Base-by-base conservation (phyloP, 768 basidiomycete species). In the Russula sp. region DNA sequence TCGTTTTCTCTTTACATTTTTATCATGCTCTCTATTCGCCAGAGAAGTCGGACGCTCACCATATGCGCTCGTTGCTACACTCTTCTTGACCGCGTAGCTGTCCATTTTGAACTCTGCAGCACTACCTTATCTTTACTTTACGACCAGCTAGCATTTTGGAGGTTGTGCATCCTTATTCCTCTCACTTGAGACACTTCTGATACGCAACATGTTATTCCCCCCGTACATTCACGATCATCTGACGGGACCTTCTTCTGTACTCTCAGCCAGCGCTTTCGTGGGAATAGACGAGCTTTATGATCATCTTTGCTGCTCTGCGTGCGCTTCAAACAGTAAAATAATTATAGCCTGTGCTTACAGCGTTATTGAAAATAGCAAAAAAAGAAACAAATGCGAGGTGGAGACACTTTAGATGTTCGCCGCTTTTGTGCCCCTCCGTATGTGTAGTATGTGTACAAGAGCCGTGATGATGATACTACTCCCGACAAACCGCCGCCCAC, bases 81-180 rank as follows among this genome's bases (percentile, higher is more conserved):
- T 49, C 11, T 40, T 18, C 45, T 27, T 48, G 20, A 60, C 48
- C 34, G 40, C 48, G 49, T 49, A 31, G 20, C 47, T n/a, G 18
- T 27, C 20, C 10, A 18, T 55, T 60, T 60, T 37, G 37, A 42
- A 48, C 40, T 39, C 10, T 22, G 20, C 63, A 53, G 35, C 32
- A 53, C 49, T 64, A 64, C 57, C 63, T 58, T 44, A 6, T 47
- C 47, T 39, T 20, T 37, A 40, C 31, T 16, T 48, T 16, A 55
- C 47, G 57, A 52, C 32, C 40, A 47, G 47, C 11, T 44, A 60
- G 52, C 42, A 58, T 55, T 45, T 49, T 22, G 35, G 40, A 50
- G 39, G 58, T 55, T 50, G 48, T 55, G 58, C 52, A 60, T 64
- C 42, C 39, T 64, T 64, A 64, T 64, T 51, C 40, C 3, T 45